Percentiles rank a stretch among this genome's conserved stretches.
These are phyloP conservation scores for Bryoglossum gracile DNA, from an alignment of 495 filamentous ascomycete genomes.

Conservation along the genomic window DNA sequence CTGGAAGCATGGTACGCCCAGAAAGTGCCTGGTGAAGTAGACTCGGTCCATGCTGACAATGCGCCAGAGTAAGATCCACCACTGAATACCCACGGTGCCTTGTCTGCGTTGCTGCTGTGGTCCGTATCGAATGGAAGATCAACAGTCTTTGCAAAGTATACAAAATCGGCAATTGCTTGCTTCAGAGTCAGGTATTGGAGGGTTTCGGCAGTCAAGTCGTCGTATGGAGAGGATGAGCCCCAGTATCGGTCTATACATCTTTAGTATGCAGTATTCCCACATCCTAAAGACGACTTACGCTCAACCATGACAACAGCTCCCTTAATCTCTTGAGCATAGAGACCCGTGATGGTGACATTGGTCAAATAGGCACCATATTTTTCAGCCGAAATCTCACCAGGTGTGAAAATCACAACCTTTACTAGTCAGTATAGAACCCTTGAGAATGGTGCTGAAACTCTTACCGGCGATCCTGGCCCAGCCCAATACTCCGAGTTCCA, in stretches of 20 bases:
- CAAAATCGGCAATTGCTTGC: constrained; percentile 54
- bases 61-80: constrained; percentile 63
- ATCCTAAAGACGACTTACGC: constrained; percentile 33
- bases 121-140: constrained; percentile 49
- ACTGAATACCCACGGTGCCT: constrained; percentile 56
- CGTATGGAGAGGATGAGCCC: constrained; percentile 54
- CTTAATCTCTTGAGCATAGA: constrained; percentile 45
- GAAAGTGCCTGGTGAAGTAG: constrained; percentile 52
- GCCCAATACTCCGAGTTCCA: constrained; percentile 42
- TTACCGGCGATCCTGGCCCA: constrained; percentile 48
- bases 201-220: constrained; percentile 45
- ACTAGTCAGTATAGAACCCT: neutral
- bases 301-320: constrained; percentile 52
- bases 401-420: constrained; percentile 48
- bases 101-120: constrained; percentile 42
- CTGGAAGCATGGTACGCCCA: constrained; percentile 61
- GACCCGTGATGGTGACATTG: constrained; percentile 43
- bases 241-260: constrained; percentile 46
- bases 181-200: constrained; percentile 56
- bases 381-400: constrained; percentile 48
- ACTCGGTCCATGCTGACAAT: constrained; percentile 54
- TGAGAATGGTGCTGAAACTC: neutral
- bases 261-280: neutral
- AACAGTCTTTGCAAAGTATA: constrained; percentile 54
- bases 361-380: constrained; percentile 44